Evolutionary conservation across 257 asterid genomes (phyloP).

Genomic region (Solanum chiquidenum): DNA sequence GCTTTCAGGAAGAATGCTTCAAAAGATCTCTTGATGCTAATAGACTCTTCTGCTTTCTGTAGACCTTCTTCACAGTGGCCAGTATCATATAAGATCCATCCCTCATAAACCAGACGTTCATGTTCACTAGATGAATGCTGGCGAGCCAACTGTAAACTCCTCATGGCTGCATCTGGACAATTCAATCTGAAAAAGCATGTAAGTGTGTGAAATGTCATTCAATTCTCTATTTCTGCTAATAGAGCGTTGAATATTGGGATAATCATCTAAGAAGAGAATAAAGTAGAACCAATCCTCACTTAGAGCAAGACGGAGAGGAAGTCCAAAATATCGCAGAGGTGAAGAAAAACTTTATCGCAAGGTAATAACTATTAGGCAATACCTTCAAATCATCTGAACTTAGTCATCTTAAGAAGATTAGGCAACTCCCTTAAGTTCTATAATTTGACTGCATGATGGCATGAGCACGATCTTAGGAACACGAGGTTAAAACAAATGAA

Average conservation of each 20-base stretch:
- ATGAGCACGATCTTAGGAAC: not conserved
- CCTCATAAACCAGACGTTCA: constrained; percentile 89
- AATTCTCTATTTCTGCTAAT: not conserved
- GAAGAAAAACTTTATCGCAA: not conserved
- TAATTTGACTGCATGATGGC: not conserved
- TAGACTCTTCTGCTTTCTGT: constrained; percentile 90
- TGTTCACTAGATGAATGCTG: constrained; percentile 83
- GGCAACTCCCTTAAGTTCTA: not conserved
- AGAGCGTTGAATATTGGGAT: not conserved
- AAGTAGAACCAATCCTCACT: not conserved
- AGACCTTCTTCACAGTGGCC: constrained; percentile 98
- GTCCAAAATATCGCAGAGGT: not conserved
- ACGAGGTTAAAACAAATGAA: not conserved
- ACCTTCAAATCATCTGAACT: not conserved
- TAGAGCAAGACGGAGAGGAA: not conserved
- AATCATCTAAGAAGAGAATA: not conserved
- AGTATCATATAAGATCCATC: constrained; percentile 93
- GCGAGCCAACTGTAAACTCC: constrained; percentile 90
- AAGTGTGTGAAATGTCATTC: not conserved
- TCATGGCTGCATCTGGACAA: constrained; percentile 99
- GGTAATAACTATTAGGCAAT: not conserved
- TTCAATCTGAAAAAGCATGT: constrained; percentile 48
- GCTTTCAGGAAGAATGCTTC: constrained; percentile 99
- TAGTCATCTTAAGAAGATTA: not conserved
- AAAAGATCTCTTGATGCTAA: constrained; percentile 78